Base-by-base conservation (phyloP, 2,329 filamentous ascomycete species). In the Stachybotrys echinatus region DNA sequence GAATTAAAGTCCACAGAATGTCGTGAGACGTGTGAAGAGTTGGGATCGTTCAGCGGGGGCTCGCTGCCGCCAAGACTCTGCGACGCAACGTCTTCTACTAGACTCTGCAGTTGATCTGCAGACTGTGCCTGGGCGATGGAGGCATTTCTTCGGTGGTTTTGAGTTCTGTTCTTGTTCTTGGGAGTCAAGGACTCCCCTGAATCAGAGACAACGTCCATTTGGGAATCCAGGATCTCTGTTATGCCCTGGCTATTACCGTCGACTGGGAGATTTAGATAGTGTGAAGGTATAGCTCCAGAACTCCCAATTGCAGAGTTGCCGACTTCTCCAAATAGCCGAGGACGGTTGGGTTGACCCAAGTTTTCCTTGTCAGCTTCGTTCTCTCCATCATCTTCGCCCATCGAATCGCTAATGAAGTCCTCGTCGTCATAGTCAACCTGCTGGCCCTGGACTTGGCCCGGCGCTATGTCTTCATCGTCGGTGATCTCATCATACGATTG, bases 351-450 rank as follows among this genome's bases (percentile, higher is more conserved):
- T 40, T 65, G 83, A 69, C 83, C 84, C 46, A 81, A 79, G 7
- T 89, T 92, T 64, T 92, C 88, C 60, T 90, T 90, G 64, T 92
- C 89, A 5, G 87, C 89, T 52, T 90, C 86, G 22, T 27, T 22
- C 12, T 45, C 42, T 5, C 10, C 14, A n/a, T 40, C 38, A 18
- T 40, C 17, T 55, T 88, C 89, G 54, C 69, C 68, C 56, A 70
- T 65, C 1, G 73, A 77, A 46, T 69, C 70, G 49, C 70, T 68
- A 3, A 74, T 61, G 19, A 40, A 40, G 17, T 67, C 65, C 10
- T 72, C 67, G 23, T 61, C 59, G 45, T 55, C 55, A 20, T 60
- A 60, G 55, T 43, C 50, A 6, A 58, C 55, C 12, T 53, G 54
- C 6, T 63, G 62, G 22, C 89, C 70, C 54, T 85, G 83, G 1